A percentile compares a stretch with the other conserved stretches of the same genome.
Conservation (phyloP, 306 rosid species). For the barrel medic (Medicago truncatula) region MtrunA17r5.0-ANR NC_053042.1:44572501-44573000, state of each 20-base stretch:
- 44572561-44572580: constrained; percentile 65
- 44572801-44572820: constrained; percentile 94
- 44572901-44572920: constrained; percentile 45
- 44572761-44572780: constrained; percentile 53
- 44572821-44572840: constrained; percentile 84
- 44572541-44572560: constrained; percentile 96
- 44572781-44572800: constrained; percentile 76
- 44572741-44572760: constrained; percentile 24
- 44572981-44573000: constrained; percentile 98
- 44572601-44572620: constrained; percentile 48
- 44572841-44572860: constrained; percentile 81
- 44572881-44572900: constrained; percentile 97
- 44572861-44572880: constrained; percentile 90
- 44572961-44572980: constrained; percentile 78
- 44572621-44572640: constrained; percentile 67
- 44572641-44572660: constrained; percentile 88
- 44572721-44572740: no score
- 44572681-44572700: background rate
- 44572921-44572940: constrained; percentile 84
- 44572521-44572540: constrained; percentile 72
- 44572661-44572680: constrained; percentile 84
- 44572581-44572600: constrained; percentile 76
- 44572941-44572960: constrained; percentile 83
- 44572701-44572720: no score
- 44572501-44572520: constrained; percentile 41